Evolutionary conservation across 768 basidiomycete species (phyloP).

Genomic region (Holtermanniella nyarrowii): DNA sequence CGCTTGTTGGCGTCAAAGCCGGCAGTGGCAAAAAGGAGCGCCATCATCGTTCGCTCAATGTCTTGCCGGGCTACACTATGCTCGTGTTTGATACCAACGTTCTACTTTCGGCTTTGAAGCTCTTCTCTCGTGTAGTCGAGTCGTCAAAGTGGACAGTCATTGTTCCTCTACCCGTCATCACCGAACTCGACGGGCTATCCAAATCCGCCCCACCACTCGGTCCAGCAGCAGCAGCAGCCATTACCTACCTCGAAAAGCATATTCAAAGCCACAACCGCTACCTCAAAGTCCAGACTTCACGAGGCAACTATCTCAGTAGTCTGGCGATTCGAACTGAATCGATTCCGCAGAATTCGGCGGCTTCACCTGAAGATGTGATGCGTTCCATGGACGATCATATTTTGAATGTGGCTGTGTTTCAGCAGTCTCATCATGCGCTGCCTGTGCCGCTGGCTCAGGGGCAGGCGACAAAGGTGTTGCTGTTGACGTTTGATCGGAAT

Average conservation of each 20-base stretch:
- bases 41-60: slow-evolving; percentile 43
- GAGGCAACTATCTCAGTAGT: slow-evolving; percentile 82
- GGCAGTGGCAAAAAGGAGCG: slow-evolving; percentile 28
- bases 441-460: slow-evolving; percentile 38
- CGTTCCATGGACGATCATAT: slow-evolving; percentile 93
- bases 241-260: slow-evolving; percentile 64
- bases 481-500: slow-evolving; percentile 87
- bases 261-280: slow-evolving; percentile 62
- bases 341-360: slow-evolving; percentile 47
- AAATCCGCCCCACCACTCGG: slow-evolving; percentile 57
- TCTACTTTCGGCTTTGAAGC: slow-evolving; percentile 66
- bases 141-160: slow-evolving; percentile 75
- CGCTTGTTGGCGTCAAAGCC: slow-evolving; percentile 45
- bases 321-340: slow-evolving; percentile 74
- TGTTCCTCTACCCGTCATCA: slow-evolving; percentile 86
- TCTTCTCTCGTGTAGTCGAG: slow-evolving; percentile 67
- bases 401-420: slow-evolving; percentile 83
- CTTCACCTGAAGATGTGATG: slow-evolving; percentile 41
- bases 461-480: slow-evolving; percentile 60
- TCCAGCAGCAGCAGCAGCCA: slow-evolving; percentile 60
- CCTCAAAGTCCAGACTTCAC: slow-evolving; percentile 89
- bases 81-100: slow-evolving; percentile 95
- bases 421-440: slow-evolving; percentile 80
- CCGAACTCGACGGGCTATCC: slow-evolving; percentile 86
- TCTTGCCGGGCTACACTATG: slow-evolving; percentile 75